Evolutionary conservation across 2,329 filamentous ascomycete species (phyloP), one percentile per base, ranked within the genome.

Genomic region (Tolypocladium tundrense): DNA sequence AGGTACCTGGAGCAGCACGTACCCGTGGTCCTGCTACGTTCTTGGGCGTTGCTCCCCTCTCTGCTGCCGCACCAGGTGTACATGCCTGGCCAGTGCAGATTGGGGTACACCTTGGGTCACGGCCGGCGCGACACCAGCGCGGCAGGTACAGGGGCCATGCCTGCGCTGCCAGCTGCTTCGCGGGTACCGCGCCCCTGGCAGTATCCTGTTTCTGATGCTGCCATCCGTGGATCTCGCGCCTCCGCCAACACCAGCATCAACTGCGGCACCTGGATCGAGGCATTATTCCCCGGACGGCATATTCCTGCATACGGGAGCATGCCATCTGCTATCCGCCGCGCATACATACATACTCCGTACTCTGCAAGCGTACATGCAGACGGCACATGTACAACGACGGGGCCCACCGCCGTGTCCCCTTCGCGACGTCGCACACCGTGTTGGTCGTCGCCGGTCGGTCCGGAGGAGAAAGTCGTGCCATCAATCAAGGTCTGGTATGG

Each of bases 261-360:
- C 42, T 56, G 21, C 54, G 24, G 40, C 33, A 48, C 41, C 48
- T 48, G 31, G n/a, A 21, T 39, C 35, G 42, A 24, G 54, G 54
- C 42, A 56, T 56, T 39, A 56, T 35, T 40, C 33, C 54, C 43
- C 27, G 31, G 54, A 39, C 54, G 54, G 54, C 33, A 56, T 39
- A 56, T 48, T 35, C 41, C 8, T 50, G 27, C 45, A 45, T 50
- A 33, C 45, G 13, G 43, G 24, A 48, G 45, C 45, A 24, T 31
- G 24, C 24, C 45, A 31, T 50, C 45, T 33, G 24, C 43, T 31
- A 31, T 48, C 43, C 43, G 43, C 27, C 45, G n/a, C 27, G 16
- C 27, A n/a, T n/a, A 33, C 16, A 3, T 16, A 33, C 35, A 13
- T 37, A 11, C 35, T 33, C 7, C 7, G 11, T 37, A 11, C 35